Base-by-base conservation (phyloP, 108 stramenopile species). In the Nitzschia putrida region DNA sequence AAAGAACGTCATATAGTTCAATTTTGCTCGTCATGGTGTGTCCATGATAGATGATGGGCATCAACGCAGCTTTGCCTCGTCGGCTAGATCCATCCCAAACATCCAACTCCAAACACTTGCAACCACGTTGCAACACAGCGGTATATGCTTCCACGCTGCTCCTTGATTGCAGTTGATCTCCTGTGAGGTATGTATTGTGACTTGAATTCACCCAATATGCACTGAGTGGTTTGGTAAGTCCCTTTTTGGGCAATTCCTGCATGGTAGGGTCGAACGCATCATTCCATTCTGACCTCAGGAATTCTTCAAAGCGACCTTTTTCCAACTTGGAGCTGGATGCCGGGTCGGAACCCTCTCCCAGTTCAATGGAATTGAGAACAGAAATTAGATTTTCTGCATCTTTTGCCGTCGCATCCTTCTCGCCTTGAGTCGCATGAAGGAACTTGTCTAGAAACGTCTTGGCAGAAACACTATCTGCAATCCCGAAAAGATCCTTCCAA, bases 131-230 rank as follows among this genome's bases (percentile, higher is more conserved):
- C 64, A 98, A 73, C 11, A 87, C 85, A n/a, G 64, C 55, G 16
- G 61, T 54, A 55, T 96, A 85, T 68, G 85, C 86, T 76, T 94
- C 83, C 24, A 96, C 96, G 45, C 80, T 82, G 13, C 89, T 90
- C 10, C 51, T 73, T 25, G 82, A 81, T 73, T 75, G 66, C 39
- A 98, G 57, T 64, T 99, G 99, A 83, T 99, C 96, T 11, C 96
- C 97, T 10, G 89, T 80, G 8, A 98, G 80, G 72, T 99, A 99
- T 1, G 97, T 97, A 61, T 99, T 99, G 90, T 99, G 99, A 44
- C 85, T 85, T 5, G 94, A 88, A 54, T 95, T 92, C 69, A 97
- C 93, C 82, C 84, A 98, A 71, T 98, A 99, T 45, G 29, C 29
- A 34, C 29, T 34, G 29, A 34, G 29, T 3, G 29, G 29, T 34